Conservation (phyloP, 768 basidiomycete genomes). For the Auricularia heimuer region DNA sequence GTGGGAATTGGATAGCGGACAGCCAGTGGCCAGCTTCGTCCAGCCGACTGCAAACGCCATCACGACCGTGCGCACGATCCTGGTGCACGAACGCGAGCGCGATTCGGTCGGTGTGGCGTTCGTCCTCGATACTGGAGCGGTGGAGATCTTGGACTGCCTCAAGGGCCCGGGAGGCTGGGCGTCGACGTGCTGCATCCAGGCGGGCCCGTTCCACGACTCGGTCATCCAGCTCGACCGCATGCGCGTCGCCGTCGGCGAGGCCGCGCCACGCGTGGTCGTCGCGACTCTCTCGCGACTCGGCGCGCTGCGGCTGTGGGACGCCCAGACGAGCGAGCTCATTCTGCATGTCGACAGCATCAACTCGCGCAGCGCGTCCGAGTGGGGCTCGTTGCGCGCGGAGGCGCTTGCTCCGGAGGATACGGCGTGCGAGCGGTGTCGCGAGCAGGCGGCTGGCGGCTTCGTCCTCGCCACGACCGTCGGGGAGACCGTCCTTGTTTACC, state of each 20-base stretch:
- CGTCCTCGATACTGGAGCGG: constrained; percentile 51
- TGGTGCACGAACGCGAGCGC: constrained; percentile 40
- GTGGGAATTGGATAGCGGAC: constrained; percentile 32
- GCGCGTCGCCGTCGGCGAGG: constrained; percentile 42
- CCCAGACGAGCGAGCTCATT: constrained; percentile 51
- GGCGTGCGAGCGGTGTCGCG: constrained; percentile 62
- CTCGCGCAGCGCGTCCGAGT: neutral
- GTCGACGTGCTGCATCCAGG: constrained; percentile 40
- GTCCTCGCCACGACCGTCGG: constrained; percentile 57
- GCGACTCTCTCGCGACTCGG: constrained; percentile 57
- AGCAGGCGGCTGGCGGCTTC: constrained; percentile 56
- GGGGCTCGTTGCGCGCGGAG: constrained; percentile 47
- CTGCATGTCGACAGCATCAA: constrained; percentile 42
- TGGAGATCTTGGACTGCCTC: constrained; percentile 51
- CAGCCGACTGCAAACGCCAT: constrained; percentile 31
- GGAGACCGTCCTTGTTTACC: constrained; percentile 54
- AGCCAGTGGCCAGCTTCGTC: constrained; percentile 13
- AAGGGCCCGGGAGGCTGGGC: constrained; percentile 33
- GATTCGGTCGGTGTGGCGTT: constrained; percentile 46
- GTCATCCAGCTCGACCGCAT: constrained; percentile 42
- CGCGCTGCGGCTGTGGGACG: constrained; percentile 69
- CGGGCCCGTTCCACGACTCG: constrained; percentile 48
- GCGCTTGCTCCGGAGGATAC: constrained; percentile 33
- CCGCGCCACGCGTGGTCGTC: constrained; percentile 42
- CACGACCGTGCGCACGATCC: constrained; percentile 36